Conservation (phyloP, 805 yeast genomes). For the Kodamaea nitidulidarum region DNA sequence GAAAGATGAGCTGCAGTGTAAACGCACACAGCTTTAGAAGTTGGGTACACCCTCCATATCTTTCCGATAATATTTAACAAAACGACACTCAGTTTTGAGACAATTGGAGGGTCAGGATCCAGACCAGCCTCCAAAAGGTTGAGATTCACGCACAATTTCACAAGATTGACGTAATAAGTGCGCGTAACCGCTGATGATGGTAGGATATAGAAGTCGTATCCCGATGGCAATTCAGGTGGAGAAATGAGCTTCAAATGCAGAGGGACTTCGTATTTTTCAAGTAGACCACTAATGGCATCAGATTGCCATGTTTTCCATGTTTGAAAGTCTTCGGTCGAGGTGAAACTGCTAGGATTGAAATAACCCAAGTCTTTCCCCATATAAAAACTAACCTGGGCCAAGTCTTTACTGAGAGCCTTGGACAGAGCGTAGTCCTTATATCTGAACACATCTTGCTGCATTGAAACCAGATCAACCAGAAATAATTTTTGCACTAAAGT, state of each 20-base stretch:
- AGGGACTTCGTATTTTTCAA: conserved; percentile 30
- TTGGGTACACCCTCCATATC: conserved; percentile 56
- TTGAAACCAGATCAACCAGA: conserved; percentile 38
- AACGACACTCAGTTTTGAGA: conserved; percentile 40
- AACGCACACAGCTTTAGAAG: conserved; percentile 47
- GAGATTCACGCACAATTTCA: conserved; percentile 40
- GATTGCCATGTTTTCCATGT: conserved; percentile 33
- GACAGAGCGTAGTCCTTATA: conserved; percentile 40
- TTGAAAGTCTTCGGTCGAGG: conserved; percentile 19
- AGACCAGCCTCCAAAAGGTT: conserved; percentile 20
- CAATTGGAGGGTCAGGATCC: conserved; percentile 18
- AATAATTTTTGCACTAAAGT: conserved; percentile 48
- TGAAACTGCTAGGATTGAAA: conserved; percentile 22
- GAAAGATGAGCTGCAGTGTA: conserved; percentile 45
- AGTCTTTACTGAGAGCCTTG: conserved; percentile 34
- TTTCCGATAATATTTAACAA: conserved; percentile 44
- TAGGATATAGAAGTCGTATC: conserved; percentile 35
- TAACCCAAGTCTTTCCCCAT: conserved; percentile 42
- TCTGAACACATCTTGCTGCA: conserved; percentile 53
- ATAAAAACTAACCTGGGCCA: conserved; percentile 30
- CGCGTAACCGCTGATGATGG: conserved; percentile 34
- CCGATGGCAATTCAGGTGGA: conserved; percentile 29
- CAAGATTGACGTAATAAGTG: conserved; percentile 36
- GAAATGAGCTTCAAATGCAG: conserved; percentile 28
- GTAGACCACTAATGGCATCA: conserved; percentile 20